A percentile compares a stretch with the other conserved stretches of the same genome.
Evolutionary conservation across 2,329 filamentous ascomycete genomes (phyloP).

Genomic region (Penicillium corylophilum): DNA sequence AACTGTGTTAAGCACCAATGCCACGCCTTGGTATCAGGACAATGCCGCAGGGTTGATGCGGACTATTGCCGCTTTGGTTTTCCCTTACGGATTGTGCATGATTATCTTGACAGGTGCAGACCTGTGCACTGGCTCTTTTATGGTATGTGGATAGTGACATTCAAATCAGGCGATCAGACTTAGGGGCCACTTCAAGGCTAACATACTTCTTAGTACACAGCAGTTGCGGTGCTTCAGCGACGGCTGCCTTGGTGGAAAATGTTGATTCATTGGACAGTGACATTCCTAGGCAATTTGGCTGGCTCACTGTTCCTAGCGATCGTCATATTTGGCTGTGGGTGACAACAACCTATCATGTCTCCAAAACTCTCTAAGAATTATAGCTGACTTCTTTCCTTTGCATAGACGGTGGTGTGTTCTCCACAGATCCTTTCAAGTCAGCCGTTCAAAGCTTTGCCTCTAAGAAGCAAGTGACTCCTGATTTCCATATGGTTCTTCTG

Average conservation of each 20-base stretch:
- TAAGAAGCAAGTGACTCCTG: conserved; percentile 50
- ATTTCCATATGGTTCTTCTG: conserved; percentile 55
- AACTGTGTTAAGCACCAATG: conserved; percentile 46
- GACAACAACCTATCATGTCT: not conserved
- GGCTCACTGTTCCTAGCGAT: conserved; percentile 51
- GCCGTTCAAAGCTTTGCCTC: conserved; percentile 49
- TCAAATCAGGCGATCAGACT: not conserved
- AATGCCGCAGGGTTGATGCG: conserved; percentile 52
- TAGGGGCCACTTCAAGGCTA: not conserved
- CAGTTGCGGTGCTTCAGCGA: conserved; percentile 46
- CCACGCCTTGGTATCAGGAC: conserved; percentile 50
- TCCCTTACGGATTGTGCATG: conserved; percentile 52
- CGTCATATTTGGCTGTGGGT: conserved; percentile 50
- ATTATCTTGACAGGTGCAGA: conserved; percentile 52
- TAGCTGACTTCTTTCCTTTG: not conserved
- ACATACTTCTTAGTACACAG: conserved; percentile 39
- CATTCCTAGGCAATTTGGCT: conserved; percentile 51
- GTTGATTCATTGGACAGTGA: conserved; percentile 47
- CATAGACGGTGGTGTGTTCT: conserved; percentile 49
- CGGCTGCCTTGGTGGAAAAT: conserved; percentile 39
- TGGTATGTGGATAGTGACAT: conserved; percentile 30
- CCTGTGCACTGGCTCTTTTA: conserved; percentile 49
- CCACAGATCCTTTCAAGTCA: conserved; percentile 44
- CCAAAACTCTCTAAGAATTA: not conserved
- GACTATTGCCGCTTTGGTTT: conserved; percentile 47